Percentiles rank a stretch among this genome's conserved stretches.
Conservation (phyloP, 305 asterid genomes). For the Nicotiana rustica region DNA sequence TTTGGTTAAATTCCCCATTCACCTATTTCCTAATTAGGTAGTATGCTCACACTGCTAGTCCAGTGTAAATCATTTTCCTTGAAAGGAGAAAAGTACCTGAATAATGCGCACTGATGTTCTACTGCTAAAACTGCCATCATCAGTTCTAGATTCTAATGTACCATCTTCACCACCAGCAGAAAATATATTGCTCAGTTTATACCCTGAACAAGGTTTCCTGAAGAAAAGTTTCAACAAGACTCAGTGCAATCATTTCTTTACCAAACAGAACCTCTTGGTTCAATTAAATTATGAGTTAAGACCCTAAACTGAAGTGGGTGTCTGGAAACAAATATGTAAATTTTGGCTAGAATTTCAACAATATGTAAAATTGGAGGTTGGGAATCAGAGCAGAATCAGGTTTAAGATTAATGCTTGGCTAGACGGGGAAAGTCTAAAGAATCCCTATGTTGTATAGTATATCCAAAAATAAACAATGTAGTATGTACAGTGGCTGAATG, state of each 20-base stretch:
- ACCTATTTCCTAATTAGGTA: conserved; percentile 7
- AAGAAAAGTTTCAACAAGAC: conserved; percentile 35
- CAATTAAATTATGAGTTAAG: neutral
- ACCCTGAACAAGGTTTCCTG: conserved; percentile 91
- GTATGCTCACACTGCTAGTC: conserved; percentile 7
- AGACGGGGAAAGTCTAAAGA: too few species aligned
- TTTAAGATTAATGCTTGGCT: too few species aligned
- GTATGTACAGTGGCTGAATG: too few species aligned
- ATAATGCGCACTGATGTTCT: conserved; percentile 90
- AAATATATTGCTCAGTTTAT: conserved; percentile 79
- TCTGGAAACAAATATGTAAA: too few species aligned
- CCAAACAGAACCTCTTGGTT: conserved; percentile 24
- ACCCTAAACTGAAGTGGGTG: neutral
- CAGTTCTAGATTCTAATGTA: conserved; percentile 58
- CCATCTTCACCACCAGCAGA: conserved; percentile 60
- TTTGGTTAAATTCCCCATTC: conserved; percentile 14
- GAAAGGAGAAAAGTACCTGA: conserved; percentile 57
- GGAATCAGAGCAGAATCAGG: too few species aligned
- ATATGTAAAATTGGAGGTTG: too few species aligned
- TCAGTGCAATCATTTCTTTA: neutral
- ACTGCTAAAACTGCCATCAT: conserved; percentile 51
- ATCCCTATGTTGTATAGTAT: too few species aligned
- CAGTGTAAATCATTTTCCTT: neutral
- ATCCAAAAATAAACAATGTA: too few species aligned
- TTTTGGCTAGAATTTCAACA: too few species aligned